Evolutionary conservation across 106 monocot genomes (phyloP).

Genomic region (Dioscorea dumetorum): DNA sequence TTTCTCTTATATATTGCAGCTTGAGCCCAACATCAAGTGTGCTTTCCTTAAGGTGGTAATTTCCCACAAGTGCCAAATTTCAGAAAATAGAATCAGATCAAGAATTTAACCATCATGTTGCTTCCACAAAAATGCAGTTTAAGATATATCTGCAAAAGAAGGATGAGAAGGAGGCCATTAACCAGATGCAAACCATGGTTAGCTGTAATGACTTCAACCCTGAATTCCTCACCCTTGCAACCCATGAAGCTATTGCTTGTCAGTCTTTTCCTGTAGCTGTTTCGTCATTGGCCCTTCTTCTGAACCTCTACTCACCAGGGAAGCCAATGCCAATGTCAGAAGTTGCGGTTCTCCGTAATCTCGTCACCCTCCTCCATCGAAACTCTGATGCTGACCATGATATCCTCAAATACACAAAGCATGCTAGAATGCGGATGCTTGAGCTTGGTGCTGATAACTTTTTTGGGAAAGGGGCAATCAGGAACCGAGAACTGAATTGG

Average conservation of each 20-base stretch:
- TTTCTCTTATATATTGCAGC: slow-evolving; percentile 34
- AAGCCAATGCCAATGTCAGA: slow-evolving; percentile 73
- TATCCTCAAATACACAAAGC: slow-evolving; percentile 55
- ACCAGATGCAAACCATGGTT: slow-evolving; percentile 67
- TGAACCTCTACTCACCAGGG: slow-evolving; percentile 66
- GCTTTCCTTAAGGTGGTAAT: slow-evolving; percentile 78
- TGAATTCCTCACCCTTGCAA: slow-evolving; percentile 72
- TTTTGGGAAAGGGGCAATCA: slow-evolving; percentile 63
- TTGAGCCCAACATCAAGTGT: slow-evolving; percentile 81
- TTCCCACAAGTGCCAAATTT: neutral
- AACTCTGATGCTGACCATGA: slow-evolving; percentile 32
- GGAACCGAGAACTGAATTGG: slow-evolving; percentile 69
- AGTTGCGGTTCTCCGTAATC: slow-evolving; percentile 65
- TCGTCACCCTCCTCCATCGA: slow-evolving; percentile 54
- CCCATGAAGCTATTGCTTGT: slow-evolving; percentile 81
- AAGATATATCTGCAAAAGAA: slow-evolving; percentile 80
- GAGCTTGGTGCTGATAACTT: slow-evolving; percentile 55
- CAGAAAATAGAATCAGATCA: no score
- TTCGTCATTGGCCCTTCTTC: slow-evolving; percentile 59
- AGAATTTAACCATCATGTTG: no score
- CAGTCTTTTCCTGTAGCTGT: slow-evolving; percentile 51
- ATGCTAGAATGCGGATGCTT: slow-evolving; percentile 40
- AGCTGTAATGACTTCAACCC: slow-evolving; percentile 77
- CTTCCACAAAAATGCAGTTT: slow-evolving; percentile 32
- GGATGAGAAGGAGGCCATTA: slow-evolving; percentile 68